Evolutionary conservation across 306 rosid species (phyloP).

Genomic region (Morella rubra): DNA sequence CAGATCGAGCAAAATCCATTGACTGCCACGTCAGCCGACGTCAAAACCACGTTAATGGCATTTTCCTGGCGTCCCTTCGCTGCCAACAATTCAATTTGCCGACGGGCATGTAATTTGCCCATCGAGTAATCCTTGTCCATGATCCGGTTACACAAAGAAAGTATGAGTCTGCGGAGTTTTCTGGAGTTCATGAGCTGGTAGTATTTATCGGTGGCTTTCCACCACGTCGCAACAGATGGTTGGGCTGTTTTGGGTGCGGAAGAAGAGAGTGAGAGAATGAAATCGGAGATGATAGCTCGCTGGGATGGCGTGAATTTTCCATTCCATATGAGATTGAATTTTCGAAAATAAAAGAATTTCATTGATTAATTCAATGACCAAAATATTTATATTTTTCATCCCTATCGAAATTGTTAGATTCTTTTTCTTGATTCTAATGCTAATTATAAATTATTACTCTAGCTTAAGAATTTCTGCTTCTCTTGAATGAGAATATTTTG

Average conservation of each 20-base stretch:
- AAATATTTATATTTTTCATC: no score
- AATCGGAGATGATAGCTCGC: conserved; percentile 42
- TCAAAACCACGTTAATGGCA: conserved; percentile 36
- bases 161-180: background rate
- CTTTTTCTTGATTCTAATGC: no score
- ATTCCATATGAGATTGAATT: conserved; percentile 59
- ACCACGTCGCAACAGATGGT: conserved; percentile 46
- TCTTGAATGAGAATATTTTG: no score
- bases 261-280: conserved; percentile 43
- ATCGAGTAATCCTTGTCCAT: conserved; percentile 31
- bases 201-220: conserved; percentile 34
- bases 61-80: conserved; percentile 23
- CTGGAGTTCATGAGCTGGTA: conserved; percentile 18
- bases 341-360: no score
- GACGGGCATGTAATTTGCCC: conserved; percentile 28
- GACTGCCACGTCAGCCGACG: conserved; percentile 44
- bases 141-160: conserved; percentile 29
- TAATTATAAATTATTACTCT: no score
- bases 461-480: no score
- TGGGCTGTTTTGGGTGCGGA: conserved; percentile 11
- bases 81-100: conserved; percentile 27
- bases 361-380: no score
- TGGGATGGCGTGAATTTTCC: conserved; percentile 56
- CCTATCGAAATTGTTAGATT: no score
- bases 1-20: conserved; percentile 63